Conservation (phyloP, 495 filamentous ascomycete species). For the Acidomyces sp. region DNA sequence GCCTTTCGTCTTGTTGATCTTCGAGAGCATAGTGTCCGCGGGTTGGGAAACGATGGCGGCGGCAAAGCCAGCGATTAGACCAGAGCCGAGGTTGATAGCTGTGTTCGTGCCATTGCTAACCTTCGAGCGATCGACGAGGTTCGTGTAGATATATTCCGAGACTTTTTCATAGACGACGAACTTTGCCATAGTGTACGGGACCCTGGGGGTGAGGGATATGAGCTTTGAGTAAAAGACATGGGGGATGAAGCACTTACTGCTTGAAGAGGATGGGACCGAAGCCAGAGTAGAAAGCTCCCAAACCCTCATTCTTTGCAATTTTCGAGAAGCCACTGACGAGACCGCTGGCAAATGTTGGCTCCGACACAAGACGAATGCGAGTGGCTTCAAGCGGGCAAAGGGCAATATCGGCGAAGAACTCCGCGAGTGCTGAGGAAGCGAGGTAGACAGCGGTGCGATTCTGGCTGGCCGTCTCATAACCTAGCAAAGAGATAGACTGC, state of each 20-base stretch:
- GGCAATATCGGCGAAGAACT: slow-evolving; percentile 36
- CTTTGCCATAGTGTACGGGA: slow-evolving; percentile 99
- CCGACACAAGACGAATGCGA: slow-evolving; percentile 31
- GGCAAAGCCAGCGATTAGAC: slow-evolving; percentile 95
- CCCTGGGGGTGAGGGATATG: slow-evolving; percentile 45
- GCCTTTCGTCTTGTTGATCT: slow-evolving; percentile 99
- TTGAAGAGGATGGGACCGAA: slow-evolving; percentile 37
- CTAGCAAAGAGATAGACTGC: slow-evolving; percentile 32
- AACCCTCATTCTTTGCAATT: slow-evolving; percentile 31
- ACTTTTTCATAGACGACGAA: slow-evolving; percentile 99
- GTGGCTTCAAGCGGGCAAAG: slow-evolving; percentile 34
- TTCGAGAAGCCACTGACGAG: slow-evolving; percentile 31
- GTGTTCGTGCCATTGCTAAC: slow-evolving; percentile 67
- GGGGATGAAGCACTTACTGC: too few relatives aligned
- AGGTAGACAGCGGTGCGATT: slow-evolving; percentile 36
- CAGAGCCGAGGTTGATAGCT: slow-evolving; percentile 80
- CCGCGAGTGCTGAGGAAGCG: slow-evolving; percentile 29
- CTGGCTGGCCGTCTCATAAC: slow-evolving; percentile 30
- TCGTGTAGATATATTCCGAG: slow-evolving; percentile 59
- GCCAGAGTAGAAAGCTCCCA: slow-evolving; percentile 34
- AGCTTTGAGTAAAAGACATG: too few relatives aligned
- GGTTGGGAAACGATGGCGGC: slow-evolving; percentile 94
- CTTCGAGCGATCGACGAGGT: slow-evolving; percentile 57
- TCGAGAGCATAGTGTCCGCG: slow-evolving; percentile 96
- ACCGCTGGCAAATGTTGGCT: slow-evolving; percentile 32